Conservation (phyloP, 1,284 basidiomycete species). For the Apiotrichum veenhuisii region DNA sequence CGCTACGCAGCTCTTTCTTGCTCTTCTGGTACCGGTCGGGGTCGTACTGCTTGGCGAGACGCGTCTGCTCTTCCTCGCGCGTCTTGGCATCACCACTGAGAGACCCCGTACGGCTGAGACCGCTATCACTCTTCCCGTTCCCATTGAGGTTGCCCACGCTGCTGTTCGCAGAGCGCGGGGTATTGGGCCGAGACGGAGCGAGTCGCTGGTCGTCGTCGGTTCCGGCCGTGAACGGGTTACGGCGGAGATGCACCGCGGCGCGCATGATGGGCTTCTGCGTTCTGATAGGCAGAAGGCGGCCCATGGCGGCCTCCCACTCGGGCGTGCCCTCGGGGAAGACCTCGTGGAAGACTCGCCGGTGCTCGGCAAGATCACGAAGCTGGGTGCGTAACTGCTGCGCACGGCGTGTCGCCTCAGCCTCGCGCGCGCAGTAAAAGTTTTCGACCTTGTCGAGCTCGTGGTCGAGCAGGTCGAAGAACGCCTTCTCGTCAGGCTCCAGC, state of each 20-base stretch:
- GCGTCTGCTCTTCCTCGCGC: neutral
- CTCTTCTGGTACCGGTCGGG: constrained; percentile 78
- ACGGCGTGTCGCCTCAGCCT: constrained; percentile 62
- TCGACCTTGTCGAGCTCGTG: constrained; percentile 75
- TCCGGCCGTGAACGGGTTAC: constrained; percentile 18
- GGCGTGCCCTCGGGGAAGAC: constrained; percentile 37
- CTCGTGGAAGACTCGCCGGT: constrained; percentile 65
- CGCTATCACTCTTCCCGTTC: neutral
- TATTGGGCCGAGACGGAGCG: neutral
- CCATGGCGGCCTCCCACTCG: constrained; percentile 44
- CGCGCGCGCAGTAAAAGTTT: constrained; percentile 70
- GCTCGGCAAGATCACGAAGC: constrained; percentile 67
- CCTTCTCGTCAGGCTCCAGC: constrained; percentile 56
- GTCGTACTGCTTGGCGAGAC: constrained; percentile 49
- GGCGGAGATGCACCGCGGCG: constrained; percentile 21
- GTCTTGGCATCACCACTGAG: neutral
- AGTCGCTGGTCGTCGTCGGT: constrained; percentile 1
- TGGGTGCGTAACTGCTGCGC: constrained; percentile 63
- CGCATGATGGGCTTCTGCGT: neutral
- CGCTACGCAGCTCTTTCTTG: constrained; percentile 75
- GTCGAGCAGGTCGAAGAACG: constrained; percentile 73
- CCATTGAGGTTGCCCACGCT: neutral
- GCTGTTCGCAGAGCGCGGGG: neutral
- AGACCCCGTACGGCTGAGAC: neutral
- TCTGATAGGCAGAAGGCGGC: constrained; percentile 22